phyloP scores from a whole-genome alignment of 441 rosid genomes.

The Eugenia klotzschiana region DNA sequence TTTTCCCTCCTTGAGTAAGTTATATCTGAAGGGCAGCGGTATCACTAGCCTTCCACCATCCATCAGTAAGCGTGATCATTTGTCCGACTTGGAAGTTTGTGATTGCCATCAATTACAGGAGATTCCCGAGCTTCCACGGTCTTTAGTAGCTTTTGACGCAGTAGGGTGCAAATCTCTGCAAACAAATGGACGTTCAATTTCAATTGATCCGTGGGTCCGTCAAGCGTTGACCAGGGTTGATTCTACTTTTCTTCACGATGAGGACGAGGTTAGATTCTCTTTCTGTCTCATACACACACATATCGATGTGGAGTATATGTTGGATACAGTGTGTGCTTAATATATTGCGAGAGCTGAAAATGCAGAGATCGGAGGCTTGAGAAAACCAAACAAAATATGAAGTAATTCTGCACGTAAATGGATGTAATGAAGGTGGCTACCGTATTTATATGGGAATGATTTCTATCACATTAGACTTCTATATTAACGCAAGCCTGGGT shows the following conservation, averaged over 20 bases:
- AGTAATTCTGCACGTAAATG: background rate
- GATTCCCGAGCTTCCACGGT: background rate
- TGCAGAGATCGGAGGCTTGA: background rate
- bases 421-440: background rate
- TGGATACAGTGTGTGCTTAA: background rate
- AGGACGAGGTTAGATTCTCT: background rate
- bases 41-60: background rate
- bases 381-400: background rate
- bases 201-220: background rate
- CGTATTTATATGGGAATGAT: background rate
- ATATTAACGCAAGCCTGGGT: background rate
- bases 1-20: background rate
- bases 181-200: too few species aligned
- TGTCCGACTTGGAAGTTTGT: fast-evolving
- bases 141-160: too few species aligned
- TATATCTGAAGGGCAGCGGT: fast-evolving
- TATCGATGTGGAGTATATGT: background rate
- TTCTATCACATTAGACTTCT: background rate
- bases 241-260: too few species aligned
- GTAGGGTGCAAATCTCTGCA: too few species aligned
- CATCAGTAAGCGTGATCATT: background rate
- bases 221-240: too few species aligned
- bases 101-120: background rate
- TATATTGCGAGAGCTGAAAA: too few species aligned
- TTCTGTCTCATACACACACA: background rate